phyloP scores from a whole-genome alignment of 306 rosid species.

The Quercus aquifolioides region DNA sequence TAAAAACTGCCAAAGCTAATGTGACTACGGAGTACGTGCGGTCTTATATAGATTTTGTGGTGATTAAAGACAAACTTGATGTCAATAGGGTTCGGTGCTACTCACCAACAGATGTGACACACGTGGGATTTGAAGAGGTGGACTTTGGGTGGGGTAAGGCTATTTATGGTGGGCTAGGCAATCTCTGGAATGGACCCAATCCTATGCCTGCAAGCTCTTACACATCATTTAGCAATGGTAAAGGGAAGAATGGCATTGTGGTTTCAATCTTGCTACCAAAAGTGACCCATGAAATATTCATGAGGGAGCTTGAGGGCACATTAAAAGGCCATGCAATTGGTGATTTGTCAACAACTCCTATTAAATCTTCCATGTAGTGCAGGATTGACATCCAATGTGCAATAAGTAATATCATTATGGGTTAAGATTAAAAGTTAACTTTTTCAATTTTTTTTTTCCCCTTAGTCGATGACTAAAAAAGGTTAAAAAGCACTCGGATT shows the following conservation, averaged over 20 bases:
- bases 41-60: conserved; percentile 54
- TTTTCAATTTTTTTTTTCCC: no score
- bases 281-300: conserved; percentile 42
- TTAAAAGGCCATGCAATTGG: background rate
- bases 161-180: conserved; percentile 46
- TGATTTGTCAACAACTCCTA: background rate
- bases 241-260: conserved; percentile 46
- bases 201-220: conserved; percentile 46
- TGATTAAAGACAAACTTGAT: conserved; percentile 31
- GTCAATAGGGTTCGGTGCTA: conserved; percentile 38
- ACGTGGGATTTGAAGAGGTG: conserved; percentile 41
- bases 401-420: no score
- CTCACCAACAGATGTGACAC: conserved; percentile 48
- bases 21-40: conserved; percentile 51
- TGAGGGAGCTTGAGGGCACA: conserved; percentile 16
- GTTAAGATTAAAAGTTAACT: no score
- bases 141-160: conserved; percentile 69
- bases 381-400: no score
- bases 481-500: no score
- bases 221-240: conserved; percentile 22
- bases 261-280: conserved; percentile 44
- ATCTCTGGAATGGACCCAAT: conserved; percentile 44
- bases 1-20: conserved; percentile 39
- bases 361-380: background rate
- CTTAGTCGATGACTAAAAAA: no score